Percentiles rank a stretch among this genome's conserved stretches.
Evolutionary conservation across 495 filamentous ascomycete genomes (phyloP).

Genomic region (Ramalina intermedia): DNA sequence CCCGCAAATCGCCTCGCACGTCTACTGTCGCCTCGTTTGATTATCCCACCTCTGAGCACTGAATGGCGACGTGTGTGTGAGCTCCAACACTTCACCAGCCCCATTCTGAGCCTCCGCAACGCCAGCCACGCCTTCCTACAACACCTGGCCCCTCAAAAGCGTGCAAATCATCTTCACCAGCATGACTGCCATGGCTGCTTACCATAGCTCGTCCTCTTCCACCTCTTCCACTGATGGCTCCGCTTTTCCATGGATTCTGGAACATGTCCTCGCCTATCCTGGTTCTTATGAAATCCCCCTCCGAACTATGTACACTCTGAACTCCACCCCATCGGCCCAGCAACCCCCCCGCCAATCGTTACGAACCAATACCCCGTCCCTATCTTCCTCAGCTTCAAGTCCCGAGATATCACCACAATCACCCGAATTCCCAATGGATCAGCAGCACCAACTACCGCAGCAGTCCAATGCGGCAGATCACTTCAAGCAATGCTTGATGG

Average conservation of each 20-base stretch:
- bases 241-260: slow-evolving; percentile 45
- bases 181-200: slow-evolving; percentile 6
- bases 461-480: slow-evolving; percentile 35
- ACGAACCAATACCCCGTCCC: slow-evolving; percentile 22
- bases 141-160: no score
- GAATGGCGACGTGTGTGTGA: no score
- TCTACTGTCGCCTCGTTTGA: no score
- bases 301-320: slow-evolving; percentile 60
- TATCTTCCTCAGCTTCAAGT: slow-evolving; percentile 22
- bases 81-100: no score
- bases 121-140: no score
- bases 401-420: slow-evolving; percentile 26
- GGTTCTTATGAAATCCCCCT: slow-evolving; percentile 57
- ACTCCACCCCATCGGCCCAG: slow-evolving; percentile 39
- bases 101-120: no score
- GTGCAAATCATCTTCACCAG: background rate
- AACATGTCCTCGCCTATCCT: slow-evolving; percentile 54
- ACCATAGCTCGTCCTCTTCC: slow-evolving; percentile 8
- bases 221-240: slow-evolving; percentile 27
- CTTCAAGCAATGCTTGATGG: slow-evolving; percentile 47
- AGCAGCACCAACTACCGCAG: slow-evolving; percentile 20
- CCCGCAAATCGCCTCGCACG: no score
- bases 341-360: slow-evolving; percentile 21
- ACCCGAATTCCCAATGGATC: slow-evolving; percentile 20
- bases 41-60: no score